Base-by-base conservation (phyloP, 345 rosid genomes). In the Lepidium africanum region DNA sequence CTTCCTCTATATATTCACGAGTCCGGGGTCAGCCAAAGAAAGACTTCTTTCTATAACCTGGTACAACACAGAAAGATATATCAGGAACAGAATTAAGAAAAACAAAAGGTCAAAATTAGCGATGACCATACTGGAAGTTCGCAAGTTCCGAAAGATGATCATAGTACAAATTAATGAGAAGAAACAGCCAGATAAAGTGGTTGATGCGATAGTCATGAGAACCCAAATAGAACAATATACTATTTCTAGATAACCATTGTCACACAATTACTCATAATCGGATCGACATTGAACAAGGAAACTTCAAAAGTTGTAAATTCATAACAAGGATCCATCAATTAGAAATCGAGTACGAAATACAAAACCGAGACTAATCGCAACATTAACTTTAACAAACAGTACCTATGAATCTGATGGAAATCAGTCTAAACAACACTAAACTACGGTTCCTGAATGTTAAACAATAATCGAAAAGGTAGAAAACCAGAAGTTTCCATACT, bases 1-100 rank as follows among this genome's bases (percentile, higher is more conserved):
- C 69, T 53, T 82, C n/a, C 7, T 19, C 3, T 56, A 41, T 35
- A n/a, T 46, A 35, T 10, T 50, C 45, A 69, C 65, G 23, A 48
- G 43, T 7, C 47, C 5, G 15, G 9, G 5, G 27, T 62, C 4
- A 54, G 12, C 51, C 33, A 58, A 54, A 40, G 12, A 40, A 25
- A 50, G 17, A 57, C 53, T 7, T 71, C 55, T 35, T 71, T 54
- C 33, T 25, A 30, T 30, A 56, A 37, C 43, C 50, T 62, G 52
- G n/a, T 38, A 27, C 50, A 72, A 2, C 23, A 36, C 41, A 39
- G 27, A 33, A 46, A 56, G 5, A 39, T 5, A 25, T 1, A 39
- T 51, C 11, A 68, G 16, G 1, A 68, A 36, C 12, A 58, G 4
- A 19, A 21, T 21, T 21, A 8, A 65, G 23, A 27, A 40, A 13